Evolutionary conservation across 139 green algal species (phyloP).

Genomic region (Closterium sp.): DNA sequence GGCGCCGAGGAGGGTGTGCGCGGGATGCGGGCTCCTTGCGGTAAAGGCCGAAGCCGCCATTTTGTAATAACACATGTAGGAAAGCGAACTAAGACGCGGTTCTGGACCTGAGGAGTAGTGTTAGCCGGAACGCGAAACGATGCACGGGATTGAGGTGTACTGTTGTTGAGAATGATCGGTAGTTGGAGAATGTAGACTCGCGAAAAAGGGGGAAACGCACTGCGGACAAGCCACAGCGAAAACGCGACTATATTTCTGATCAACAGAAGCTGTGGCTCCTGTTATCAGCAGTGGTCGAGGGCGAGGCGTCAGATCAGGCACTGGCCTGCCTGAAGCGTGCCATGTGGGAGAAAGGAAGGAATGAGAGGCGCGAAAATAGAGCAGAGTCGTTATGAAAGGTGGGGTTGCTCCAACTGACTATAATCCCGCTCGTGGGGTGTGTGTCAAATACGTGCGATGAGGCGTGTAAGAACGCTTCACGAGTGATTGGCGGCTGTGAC

Average conservation of each 20-base stretch:
- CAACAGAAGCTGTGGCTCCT: neutral
- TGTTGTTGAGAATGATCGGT: no score
- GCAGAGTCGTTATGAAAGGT: no score
- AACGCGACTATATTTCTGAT: neutral
- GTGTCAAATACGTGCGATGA: neutral
- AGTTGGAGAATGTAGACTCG: no score
- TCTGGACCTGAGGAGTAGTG: no score
- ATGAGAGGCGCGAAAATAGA: neutral
- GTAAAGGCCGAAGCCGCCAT: neutral
- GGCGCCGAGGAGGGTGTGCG: no score
- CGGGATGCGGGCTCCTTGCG: neutral
- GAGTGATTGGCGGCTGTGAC: neutral
- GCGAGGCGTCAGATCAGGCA: neutral
- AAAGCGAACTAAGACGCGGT: no score
- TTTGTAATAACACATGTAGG: neutral
- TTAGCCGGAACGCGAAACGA: no score
- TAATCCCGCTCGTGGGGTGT: neutral
- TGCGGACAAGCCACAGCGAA: neutral
- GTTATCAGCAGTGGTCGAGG: neutral
- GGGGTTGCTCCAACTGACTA: neutral
- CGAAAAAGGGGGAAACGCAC: no score
- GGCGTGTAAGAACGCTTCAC: neutral
- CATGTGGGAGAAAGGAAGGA: neutral
- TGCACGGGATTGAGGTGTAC: no score
- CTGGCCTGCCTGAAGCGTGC: neutral